These are phyloP conservation scores for Beauveria caledonica DNA, from an alignment of 2,329 filamentous ascomycete species.

Conservation along the genomic window DNA sequence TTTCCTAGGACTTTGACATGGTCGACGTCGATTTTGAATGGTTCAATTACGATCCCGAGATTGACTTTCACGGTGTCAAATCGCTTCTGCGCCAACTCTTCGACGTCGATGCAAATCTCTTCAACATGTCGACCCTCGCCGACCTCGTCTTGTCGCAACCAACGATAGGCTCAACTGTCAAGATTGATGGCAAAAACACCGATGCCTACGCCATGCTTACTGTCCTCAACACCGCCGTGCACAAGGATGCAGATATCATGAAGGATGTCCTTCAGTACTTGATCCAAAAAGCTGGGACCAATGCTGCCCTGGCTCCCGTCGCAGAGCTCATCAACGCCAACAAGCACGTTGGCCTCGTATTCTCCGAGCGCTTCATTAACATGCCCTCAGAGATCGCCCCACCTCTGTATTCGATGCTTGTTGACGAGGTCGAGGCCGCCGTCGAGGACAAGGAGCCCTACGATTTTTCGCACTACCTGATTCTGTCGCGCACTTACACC, in stretches of 20 bases:
- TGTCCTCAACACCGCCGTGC: constrained; percentile 72
- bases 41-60: constrained; percentile 85
- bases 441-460: constrained; percentile 88
- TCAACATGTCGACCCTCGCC: constrained; percentile 79
- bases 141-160: constrained; percentile 84
- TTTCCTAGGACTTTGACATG: constrained; percentile 69
- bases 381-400: constrained; percentile 90
- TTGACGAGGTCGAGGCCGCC: constrained; percentile 84
- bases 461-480: constrained; percentile 84
- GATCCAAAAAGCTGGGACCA: constrained; percentile 43
- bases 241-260: constrained; percentile 66
- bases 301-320: constrained; percentile 47
- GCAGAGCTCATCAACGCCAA: constrained; percentile 44
- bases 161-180: constrained; percentile 86
- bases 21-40: constrained; percentile 97
- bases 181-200: constrained; percentile 88
- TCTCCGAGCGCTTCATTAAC: constrained; percentile 94
- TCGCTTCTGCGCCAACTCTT: constrained; percentile 83
- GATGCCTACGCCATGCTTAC: constrained; percentile 92
- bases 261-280: constrained; percentile 67
- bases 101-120: constrained; percentile 75
- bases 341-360: constrained; percentile 68
- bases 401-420: constrained; percentile 89
- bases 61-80: constrained; percentile 95
- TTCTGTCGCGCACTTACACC: constrained; percentile 85